Conservation (phyloP, 495 filamentous ascomycete species). For the Xylaria acuta region DNA sequence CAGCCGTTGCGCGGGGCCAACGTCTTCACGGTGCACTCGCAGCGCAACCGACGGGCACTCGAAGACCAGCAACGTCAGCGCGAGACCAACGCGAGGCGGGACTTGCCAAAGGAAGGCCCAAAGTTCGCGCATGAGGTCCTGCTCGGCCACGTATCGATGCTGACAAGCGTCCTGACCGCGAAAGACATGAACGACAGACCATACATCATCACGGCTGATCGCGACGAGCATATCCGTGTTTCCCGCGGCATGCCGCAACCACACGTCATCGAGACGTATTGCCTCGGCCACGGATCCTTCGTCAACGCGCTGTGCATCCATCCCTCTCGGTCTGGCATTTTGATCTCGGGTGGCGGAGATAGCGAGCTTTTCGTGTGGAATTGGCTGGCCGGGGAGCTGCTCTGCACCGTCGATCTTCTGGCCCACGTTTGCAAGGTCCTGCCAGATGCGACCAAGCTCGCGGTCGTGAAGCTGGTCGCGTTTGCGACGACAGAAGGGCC, state of each 20-base stretch:
- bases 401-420: constrained; percentile 61
- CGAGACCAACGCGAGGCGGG: constrained; percentile 54
- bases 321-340: constrained; percentile 55
- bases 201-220: constrained; percentile 88
- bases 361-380: constrained; percentile 79
- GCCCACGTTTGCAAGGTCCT: constrained; percentile 42
- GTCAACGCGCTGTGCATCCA: constrained; percentile 76
- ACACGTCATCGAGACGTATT: constrained; percentile 87
- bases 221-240: constrained; percentile 96
- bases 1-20: constrained; percentile 58
- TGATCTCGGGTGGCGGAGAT: constrained; percentile 90
- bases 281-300: constrained; percentile 84
- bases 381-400: constrained; percentile 65
- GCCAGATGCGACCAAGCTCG: constrained; percentile 50
- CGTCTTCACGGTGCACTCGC: constrained; percentile 80
- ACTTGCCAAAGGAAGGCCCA: constrained; percentile 48
- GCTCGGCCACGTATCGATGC: constrained; percentile 92
- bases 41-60: constrained; percentile 75
- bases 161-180: constrained; percentile 73
- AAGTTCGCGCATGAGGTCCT: constrained; percentile 75
- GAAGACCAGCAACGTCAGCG: constrained; percentile 80
- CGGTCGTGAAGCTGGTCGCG: constrained; percentile 56
- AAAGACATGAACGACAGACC: constrained; percentile 46
- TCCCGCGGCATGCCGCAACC: constrained; percentile 83
- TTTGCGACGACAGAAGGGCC: constrained; percentile 32